A percentile compares a stretch with the other conserved stretches of the same genome.
Evolutionary conservation across 805 yeast genomes (phyloP).

Genomic region (Wickerhamomyces mucosus): DNA sequence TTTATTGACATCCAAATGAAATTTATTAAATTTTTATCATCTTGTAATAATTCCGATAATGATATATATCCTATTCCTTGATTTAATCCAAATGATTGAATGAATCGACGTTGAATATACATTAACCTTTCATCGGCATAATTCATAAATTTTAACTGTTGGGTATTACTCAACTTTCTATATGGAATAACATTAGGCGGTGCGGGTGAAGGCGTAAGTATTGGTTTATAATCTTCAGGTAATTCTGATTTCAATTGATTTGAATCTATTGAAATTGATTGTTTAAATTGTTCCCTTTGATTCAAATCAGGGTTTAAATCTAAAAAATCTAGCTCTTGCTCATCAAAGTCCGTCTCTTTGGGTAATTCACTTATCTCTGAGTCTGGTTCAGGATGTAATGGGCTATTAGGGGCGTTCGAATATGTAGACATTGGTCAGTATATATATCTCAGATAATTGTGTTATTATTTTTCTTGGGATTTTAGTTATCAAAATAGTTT

Average conservation of each 20-base stretch:
- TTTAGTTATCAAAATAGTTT: not conserved
- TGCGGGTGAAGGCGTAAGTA: no score
- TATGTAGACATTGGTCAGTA: not conserved
- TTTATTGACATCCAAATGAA: conserved; percentile 57
- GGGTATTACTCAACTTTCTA: conserved; percentile 31
- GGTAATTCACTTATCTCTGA: conserved; percentile 8
- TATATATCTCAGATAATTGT: not conserved
- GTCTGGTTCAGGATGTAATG: conserved; percentile 18
- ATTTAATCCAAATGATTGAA: conserved; percentile 31
- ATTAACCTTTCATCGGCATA: conserved; percentile 48
- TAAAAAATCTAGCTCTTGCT: conserved; percentile 14
- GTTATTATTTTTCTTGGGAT: not conserved
- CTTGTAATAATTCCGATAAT: conserved; percentile 29
- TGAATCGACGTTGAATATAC: conserved; percentile 44
- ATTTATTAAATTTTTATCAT: conserved; percentile 38
- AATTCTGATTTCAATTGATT: no score
- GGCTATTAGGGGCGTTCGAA: no score
- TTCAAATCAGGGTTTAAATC: conserved; percentile 18
- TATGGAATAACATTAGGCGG: conserved; percentile 1
- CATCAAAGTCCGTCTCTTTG: conserved; percentile 5
- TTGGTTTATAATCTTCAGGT: no score
- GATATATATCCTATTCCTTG: conserved; percentile 20
- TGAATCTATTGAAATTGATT: no score
- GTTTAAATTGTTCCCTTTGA: conserved; percentile 8
- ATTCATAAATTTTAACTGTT: conserved; percentile 45